Percentiles rank a stretch among this genome's conserved stretches.
These are phyloP conservation scores for Sphagnum fallax DNA, from an alignment of 228 moss, liverwort and hornwort species.

Conservation along the genomic window DNA sequence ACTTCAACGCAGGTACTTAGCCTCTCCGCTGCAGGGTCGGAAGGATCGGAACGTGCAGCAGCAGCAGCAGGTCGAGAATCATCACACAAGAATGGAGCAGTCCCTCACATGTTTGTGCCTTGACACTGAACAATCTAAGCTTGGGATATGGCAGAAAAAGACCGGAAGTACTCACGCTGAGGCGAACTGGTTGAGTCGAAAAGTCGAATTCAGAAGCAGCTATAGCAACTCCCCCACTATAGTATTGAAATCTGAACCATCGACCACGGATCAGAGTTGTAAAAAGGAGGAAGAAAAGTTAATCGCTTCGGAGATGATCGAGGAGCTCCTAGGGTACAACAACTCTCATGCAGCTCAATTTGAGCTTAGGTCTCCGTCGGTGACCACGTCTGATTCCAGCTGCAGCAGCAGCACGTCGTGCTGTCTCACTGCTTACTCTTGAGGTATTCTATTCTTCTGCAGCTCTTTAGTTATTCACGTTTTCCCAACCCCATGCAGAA, in stretches of 20 bases:
- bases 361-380: conserved; percentile 30
- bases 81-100: conserved; percentile 12
- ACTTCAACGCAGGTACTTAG: conserved; percentile 56
- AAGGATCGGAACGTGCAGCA: conserved; percentile 3
- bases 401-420: conserved; percentile 20
- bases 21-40: conserved; percentile 36
- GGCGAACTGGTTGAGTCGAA: conserved; percentile 43
- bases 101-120: conserved; percentile 48
- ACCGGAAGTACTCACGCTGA: conserved; percentile 29
- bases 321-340: conserved; percentile 38
- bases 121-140: conserved; percentile 49
- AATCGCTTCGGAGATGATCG: conserved; percentile 64
- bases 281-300: conserved; percentile 47
- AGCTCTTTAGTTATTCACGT: too few species aligned
- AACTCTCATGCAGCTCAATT: conserved; percentile 15
- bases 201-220: conserved; percentile 37
- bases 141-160: conserved; percentile 58
- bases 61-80: too few species aligned
- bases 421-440: too few species aligned
- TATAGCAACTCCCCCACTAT: too few species aligned
- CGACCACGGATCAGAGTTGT: neutral
- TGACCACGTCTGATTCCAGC: conserved; percentile 31
- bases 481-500: too few species aligned
- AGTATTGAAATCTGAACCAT: too few species aligned
- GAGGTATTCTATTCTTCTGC: too few species aligned